phyloP scores from a whole-genome alignment of 257 asterid species.

The Solanum tarapatanum region DNA sequence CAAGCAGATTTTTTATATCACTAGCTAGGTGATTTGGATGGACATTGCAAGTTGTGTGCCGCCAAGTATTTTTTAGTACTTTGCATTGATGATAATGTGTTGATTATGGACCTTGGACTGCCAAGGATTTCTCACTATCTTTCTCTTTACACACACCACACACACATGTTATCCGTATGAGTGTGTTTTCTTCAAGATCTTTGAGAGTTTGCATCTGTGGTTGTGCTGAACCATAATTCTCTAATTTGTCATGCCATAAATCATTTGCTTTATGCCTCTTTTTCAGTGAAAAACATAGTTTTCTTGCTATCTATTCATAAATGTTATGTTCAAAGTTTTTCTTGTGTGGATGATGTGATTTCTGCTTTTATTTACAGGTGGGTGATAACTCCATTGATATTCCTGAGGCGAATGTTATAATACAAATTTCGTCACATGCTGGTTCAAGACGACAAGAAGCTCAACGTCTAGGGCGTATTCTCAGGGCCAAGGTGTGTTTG shows the following conservation, averaged over 20 bases:
- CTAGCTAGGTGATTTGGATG: not conserved
- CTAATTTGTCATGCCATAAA: not conserved
- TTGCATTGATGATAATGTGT: not conserved
- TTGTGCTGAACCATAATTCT: not conserved
- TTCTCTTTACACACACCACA: not conserved
- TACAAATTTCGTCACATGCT: constrained; percentile 99
- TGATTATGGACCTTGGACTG: not conserved
- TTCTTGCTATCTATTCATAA: not conserved
- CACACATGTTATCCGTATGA: not conserved
- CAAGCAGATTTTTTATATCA: not conserved
- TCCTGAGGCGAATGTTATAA: constrained; percentile 97
- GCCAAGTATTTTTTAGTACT: not conserved
- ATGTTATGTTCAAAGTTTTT: not conserved
- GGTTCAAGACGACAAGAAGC: constrained; percentile 99
- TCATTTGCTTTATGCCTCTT: not conserved
- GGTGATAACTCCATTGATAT: constrained; percentile 99
- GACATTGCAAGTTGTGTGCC: not conserved
- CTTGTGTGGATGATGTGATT: not conserved
- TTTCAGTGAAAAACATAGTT: not conserved
- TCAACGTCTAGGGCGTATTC: constrained; percentile 99
- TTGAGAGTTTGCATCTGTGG: not conserved
- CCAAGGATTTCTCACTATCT: not conserved
- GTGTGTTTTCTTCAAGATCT: not conserved
- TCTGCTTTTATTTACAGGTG: constrained; percentile 38
- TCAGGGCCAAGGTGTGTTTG: constrained; percentile 81